Evolutionary conservation across 2,329 filamentous ascomycete genomes (phyloP), one percentile per base, ranked within the genome.

Genomic region (Aspergillus oerlinghausenensis): DNA sequence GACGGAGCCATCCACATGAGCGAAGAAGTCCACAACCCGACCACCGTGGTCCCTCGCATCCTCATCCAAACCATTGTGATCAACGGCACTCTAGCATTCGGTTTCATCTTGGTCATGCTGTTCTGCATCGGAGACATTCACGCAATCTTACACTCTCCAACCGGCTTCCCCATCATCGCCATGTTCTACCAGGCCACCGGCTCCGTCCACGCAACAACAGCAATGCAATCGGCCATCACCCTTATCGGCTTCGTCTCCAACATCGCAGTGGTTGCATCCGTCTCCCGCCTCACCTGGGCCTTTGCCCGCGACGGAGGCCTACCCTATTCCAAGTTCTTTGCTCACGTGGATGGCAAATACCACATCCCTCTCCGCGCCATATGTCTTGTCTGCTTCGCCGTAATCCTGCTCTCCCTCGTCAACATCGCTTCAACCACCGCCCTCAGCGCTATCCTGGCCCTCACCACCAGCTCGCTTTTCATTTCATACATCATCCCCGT

Each of bases 1-100:
- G 79, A 82, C 49, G 73, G 77, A 9, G 75, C 76, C 11, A 70
- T 82, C 0, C 79, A 81, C 55, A 78, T 80, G 74, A 76, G 75
- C 25, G 75, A 79, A 60, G 76, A 79, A 62, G 75, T 76, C 5
- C 68, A 71, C 4, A 70, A 78, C 53, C 73, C 79, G 2, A 77
- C 77, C 51, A 71, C 75, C 17, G 75, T 77, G 1, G 74, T 81
- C 1, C 79, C 79, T 0, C 71, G 73, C 17, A 75, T 74, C n/a
- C 73, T 79, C 52, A 68, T 80, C 47, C 76, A 76, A 63, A 73
- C 76, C 1, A 69, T 76, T 23, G 66, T 75, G 28, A 71, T 76
- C n/a, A 79, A 79, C 49, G 74, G 71, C 3, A 54, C 72, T 28
- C 60, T 79, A 38, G 75, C 74, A 43, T 78, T 75, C 57, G 65